Percentiles rank a stretch among this genome's conserved stretches.
These are phyloP conservation scores for Citeromyces hawaiiensis DNA, from an alignment of 1,139 yeast species.

Conservation along the genomic window DNA sequence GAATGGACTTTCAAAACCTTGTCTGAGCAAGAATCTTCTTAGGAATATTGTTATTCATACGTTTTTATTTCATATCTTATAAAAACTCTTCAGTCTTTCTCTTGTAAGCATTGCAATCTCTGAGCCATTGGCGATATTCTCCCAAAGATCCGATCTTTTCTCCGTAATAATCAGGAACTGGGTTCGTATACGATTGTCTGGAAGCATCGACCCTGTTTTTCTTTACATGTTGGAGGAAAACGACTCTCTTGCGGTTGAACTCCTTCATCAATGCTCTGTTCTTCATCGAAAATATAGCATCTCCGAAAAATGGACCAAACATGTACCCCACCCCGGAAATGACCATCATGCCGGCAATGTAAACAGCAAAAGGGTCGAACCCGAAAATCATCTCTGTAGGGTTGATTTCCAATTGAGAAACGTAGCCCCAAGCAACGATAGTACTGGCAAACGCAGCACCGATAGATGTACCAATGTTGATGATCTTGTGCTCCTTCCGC, in stretches of 20 bases:
- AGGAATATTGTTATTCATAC: slow-evolving; percentile 1
- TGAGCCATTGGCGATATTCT: slow-evolving; percentile 88
- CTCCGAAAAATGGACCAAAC: slow-evolving; percentile 76
- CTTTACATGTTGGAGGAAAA: slow-evolving; percentile 61
- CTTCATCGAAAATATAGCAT: slow-evolving; percentile 44
- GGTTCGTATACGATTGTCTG: slow-evolving; percentile 85
- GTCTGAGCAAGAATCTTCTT: slow-evolving; percentile 43
- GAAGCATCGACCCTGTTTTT: slow-evolving; percentile 84
- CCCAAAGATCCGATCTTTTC: slow-evolving; percentile 82
- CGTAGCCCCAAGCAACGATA: slow-evolving; percentile 57
- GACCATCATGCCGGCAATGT: slow-evolving; percentile 49
- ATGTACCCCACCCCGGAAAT: slow-evolving; percentile 74
- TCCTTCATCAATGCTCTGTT: slow-evolving; percentile 31
- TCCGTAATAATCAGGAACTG: slow-evolving; percentile 96
- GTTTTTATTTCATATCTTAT: not conserved
- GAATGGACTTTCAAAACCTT: slow-evolving; percentile 49
- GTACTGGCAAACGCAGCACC: slow-evolving; percentile 60
- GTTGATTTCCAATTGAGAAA: slow-evolving; percentile 73
- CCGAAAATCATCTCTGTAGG: slow-evolving; percentile 68
- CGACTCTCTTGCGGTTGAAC: slow-evolving; percentile 51
- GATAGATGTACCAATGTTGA: slow-evolving; percentile 55
- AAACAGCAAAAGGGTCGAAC: slow-evolving; percentile 72
- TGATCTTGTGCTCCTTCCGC: slow-evolving; percentile 61
- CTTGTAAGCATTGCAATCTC: slow-evolving; percentile 86
- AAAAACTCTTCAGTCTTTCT: slow-evolving; percentile 77